A percentile compares a stretch with the other conserved stretches of the same genome.
Evolutionary conservation across 495 filamentous ascomycete genomes (phyloP).

Genomic region (Lophium mytilinum): DNA sequence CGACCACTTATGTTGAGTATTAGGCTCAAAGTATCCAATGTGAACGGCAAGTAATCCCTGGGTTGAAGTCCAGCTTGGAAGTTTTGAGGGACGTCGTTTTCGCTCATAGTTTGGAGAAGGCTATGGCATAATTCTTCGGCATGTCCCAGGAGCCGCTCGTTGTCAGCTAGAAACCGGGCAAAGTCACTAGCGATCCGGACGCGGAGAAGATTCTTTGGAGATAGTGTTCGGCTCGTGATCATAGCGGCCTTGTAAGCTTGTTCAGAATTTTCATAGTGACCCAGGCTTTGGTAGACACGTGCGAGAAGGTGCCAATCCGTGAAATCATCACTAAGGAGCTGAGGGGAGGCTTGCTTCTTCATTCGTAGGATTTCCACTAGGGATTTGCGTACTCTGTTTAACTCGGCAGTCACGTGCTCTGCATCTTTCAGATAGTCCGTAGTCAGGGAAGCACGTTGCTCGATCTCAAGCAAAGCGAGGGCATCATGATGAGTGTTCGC

Average conservation of each 20-base stretch:
- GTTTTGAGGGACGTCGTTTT: not conserved
- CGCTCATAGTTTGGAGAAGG: not conserved
- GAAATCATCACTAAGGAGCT: not conserved
- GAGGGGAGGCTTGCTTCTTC: not conserved
- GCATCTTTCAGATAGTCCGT: not conserved
- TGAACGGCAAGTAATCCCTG: not conserved
- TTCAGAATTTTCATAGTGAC: not conserved
- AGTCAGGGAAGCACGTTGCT: not conserved
- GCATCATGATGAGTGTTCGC: not conserved
- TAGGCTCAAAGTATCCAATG: not conserved
- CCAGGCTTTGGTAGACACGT: not conserved
- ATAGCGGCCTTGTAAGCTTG: not conserved
- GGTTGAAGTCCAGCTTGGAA: not conserved
- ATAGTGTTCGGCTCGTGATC: not conserved
- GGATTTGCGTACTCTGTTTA: not conserved
- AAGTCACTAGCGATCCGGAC: not conserved
- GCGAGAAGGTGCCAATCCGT: not conserved
- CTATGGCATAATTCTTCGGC: not conserved
- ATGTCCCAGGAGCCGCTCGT: not conserved
- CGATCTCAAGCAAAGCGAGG: not conserved
- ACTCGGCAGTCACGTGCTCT: not conserved
- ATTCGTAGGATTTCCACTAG: not conserved
- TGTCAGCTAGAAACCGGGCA: not conserved
- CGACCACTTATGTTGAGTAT: not conserved
- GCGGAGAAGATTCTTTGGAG: not conserved